These are phyloP conservation scores for Fusarium bactridioides DNA, from an alignment of 2,329 filamentous ascomycete genomes.

Conservation along the genomic window DNA sequence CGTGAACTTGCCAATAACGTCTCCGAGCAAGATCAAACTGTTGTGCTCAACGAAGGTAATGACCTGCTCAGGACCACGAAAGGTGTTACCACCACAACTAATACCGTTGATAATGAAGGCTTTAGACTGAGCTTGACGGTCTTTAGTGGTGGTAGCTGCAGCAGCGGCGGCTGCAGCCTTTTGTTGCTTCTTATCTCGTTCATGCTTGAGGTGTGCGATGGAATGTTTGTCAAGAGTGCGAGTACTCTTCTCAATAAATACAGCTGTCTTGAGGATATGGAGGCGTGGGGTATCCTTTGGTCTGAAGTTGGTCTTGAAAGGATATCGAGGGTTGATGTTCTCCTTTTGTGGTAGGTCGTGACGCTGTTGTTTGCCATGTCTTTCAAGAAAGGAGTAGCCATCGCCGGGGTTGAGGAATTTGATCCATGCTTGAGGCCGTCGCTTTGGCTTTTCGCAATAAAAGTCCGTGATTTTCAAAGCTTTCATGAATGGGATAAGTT, in stretches of 20 bases:
- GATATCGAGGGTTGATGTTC: neutral
- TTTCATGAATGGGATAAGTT: conserved; percentile 52
- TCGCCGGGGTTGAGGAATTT: conserved; percentile 53
- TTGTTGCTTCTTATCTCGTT: conserved; percentile 39
- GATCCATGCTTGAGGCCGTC: conserved; percentile 48
- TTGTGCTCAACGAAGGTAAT: conserved; percentile 57
- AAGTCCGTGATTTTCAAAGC: conserved; percentile 53
- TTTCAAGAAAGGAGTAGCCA: conserved; percentile 52
- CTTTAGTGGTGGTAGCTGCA: neutral
- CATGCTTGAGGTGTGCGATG: conserved; percentile 42
- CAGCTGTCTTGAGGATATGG: conserved; percentile 39
- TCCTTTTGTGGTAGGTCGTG: neutral
- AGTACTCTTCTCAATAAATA: conserved; percentile 48
- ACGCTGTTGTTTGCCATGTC: conserved; percentile 43
- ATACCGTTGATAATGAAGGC: conserved; percentile 39
- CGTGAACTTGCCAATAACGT: conserved; percentile 12
- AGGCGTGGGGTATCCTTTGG: conserved; percentile 41
- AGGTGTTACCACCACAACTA: conserved; percentile 59
- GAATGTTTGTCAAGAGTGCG: conserved; percentile 38
- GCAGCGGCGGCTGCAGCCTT: neutral
- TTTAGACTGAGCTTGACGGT: conserved; percentile 32
- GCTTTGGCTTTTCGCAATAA: conserved; percentile 52
- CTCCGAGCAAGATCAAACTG: conserved; percentile 6
- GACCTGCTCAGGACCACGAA: conserved; percentile 36
- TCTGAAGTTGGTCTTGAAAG: neutral